Percentiles rank a stretch among this genome's conserved stretches.
Conservation (phyloP, 768 basidiomycete genomes). For the Leccinum subtestaceum region DNA sequence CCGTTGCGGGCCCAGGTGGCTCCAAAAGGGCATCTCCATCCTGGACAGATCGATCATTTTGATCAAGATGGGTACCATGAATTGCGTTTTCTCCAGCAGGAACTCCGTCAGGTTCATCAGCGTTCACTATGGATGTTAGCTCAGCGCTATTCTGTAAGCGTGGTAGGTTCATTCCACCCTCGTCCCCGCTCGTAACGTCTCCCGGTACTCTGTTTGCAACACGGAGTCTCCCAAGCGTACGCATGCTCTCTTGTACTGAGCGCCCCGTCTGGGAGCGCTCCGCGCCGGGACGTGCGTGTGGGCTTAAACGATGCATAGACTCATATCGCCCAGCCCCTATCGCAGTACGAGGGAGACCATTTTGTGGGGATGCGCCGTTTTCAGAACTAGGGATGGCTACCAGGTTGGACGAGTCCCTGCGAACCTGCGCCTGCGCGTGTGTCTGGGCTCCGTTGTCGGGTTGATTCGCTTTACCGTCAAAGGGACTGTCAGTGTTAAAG, state of each 20-base stretch:
- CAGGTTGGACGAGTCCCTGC: constrained; percentile 16
- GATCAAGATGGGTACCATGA: not conserved
- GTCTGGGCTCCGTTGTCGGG: constrained; percentile 1
- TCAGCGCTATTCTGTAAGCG: not conserved
- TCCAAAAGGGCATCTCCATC: constrained; percentile 10
- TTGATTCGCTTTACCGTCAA: not conserved
- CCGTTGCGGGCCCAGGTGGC: constrained; percentile 21
- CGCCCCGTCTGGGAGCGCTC: constrained; percentile 14
- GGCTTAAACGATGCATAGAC: not conserved
- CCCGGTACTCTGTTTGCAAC: constrained; percentile 50
- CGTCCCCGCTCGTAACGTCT: constrained; percentile 38
- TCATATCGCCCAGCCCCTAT: not conserved
- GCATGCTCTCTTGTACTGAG: constrained; percentile 31
- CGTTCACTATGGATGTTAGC: not conserved
- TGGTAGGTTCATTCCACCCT: constrained; percentile 24
- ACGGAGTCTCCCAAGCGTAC: constrained; percentile 43
- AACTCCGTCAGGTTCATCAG: not conserved
- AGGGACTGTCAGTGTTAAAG: constrained; percentile 3
- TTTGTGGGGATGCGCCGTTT: constrained; percentile 1
- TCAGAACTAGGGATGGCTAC: constrained; percentile 7
- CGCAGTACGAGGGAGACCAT: not conserved
- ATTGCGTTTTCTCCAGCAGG: not conserved
- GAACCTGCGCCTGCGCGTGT: constrained; percentile 19
- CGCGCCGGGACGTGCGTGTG: constrained; percentile 11
- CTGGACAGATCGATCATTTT: not conserved